Base-by-base conservation (phyloP, 495 filamentous ascomycete genomes). In the Penicillium maclennaniae region DNA sequence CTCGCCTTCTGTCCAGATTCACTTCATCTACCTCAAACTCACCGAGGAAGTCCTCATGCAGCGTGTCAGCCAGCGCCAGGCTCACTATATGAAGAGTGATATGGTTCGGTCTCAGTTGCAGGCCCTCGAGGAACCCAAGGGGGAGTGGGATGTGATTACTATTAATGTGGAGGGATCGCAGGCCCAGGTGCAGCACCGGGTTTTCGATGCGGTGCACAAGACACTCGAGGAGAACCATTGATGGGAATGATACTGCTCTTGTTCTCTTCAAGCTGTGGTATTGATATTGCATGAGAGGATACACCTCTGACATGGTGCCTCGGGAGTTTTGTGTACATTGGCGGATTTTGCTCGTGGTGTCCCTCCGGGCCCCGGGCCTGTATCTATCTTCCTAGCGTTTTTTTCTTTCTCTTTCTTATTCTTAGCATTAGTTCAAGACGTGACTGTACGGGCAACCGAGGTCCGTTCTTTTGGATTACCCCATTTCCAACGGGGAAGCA, bases 31-130 rank as follows among this genome's bases (percentile, higher is more conserved):
- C 71, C 83, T 99, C 21, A 81, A 85, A 50, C 88, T 91, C 12
- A 73, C 79, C 26, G 87, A 95, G 67, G 79, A 83, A 44, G 73
- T 86, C 19, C 81, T 97, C 27, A 73, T 95, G 41, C 73, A 83
- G 58, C 82, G 95, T 1, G 92, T 97, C 16, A 70, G 73, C 17
- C 75, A 76, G 21, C 82, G 92, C 56, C 67, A 91, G 71, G 81
- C 83, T 44, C 95, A 99, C 65, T 99, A 93, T 70, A 97, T 99
- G 93, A 95, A 95, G 68, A 87, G 88, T 54, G 82, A 84, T 47
- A 99, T 99, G 95, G 91, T 99, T n/a, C 86, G 87, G 49, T 92
- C 87, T 65, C 95, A 99, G 66, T 85, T 97, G 59, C 79, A 84
- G 51, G 84, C 83, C 45, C 79, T 99, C 16, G 91, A 99, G 70